phyloP scores from a whole-genome alignment of 306 rosid genomes.

The Medicago ruthenica region DNA sequence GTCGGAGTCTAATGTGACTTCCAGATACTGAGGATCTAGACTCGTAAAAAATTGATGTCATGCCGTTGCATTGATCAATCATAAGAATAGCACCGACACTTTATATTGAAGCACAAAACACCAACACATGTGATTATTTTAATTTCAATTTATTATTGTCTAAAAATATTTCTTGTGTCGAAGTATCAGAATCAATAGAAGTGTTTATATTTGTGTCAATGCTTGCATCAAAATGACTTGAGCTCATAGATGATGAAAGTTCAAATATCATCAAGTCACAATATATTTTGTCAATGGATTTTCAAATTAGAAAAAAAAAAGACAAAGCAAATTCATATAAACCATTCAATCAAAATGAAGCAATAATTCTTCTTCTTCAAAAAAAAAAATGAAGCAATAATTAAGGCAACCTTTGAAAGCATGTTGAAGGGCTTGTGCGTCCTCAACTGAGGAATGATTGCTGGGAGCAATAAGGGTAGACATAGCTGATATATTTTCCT shows the following conservation, averaged over 20 bases:
- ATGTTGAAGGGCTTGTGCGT: constrained; percentile 60
- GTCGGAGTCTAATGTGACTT: neutral
- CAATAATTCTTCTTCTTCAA: too few species aligned
- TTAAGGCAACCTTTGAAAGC: constrained; percentile 56
- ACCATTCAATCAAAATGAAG: neutral
- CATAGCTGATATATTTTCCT: constrained; percentile 47
- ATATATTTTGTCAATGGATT: neutral
- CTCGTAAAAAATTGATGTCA: neutral
- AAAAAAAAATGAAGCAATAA: neutral
- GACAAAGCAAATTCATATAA: too few species aligned
- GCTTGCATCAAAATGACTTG: neutral
- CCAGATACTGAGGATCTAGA: neutral
- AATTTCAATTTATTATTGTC: too few species aligned
- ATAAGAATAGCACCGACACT: neutral
- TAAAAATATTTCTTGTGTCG: too few species aligned
- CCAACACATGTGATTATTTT: too few species aligned
- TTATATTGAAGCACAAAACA: too few species aligned
- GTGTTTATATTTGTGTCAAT: too few species aligned
- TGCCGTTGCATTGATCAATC: neutral
- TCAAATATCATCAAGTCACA: neutral
- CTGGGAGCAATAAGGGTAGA: constrained; percentile 54
- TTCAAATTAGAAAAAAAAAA: neutral
- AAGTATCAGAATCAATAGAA: too few species aligned
- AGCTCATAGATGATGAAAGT: neutral
- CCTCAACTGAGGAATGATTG: constrained; percentile 54